Evolutionary conservation across 257 asterid genomes (phyloP).

Genomic region (Henckelia pumila): DNA sequence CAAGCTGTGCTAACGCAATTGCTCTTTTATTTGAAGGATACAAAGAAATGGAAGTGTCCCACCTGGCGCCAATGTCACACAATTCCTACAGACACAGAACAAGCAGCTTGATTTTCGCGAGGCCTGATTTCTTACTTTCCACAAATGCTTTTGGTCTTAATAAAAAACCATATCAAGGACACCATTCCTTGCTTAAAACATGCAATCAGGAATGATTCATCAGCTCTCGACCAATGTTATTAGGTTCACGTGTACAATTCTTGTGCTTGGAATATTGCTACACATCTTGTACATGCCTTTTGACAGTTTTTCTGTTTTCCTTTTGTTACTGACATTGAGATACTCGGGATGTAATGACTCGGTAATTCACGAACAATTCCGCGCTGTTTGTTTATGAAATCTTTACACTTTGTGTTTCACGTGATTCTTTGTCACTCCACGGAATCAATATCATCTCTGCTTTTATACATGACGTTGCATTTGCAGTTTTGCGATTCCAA

Average conservation of each 20-base stretch:
- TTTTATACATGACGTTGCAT: not conserved
- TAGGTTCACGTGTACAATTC: constrained; percentile 24
- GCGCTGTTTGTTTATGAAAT: not conserved
- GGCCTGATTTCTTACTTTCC: constrained; percentile 55
- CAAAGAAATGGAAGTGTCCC: constrained; percentile 28
- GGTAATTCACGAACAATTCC: constrained; percentile 2
- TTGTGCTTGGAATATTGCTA: constrained; percentile 32
- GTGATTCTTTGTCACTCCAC: not conserved
- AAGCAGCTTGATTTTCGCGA: constrained; percentile 32
- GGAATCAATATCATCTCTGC: not conserved
- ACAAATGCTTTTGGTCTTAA: constrained; percentile 43
- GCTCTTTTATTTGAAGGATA: constrained; percentile 33
- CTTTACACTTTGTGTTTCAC: not conserved
- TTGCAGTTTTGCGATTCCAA: not conserved
- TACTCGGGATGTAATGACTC: constrained; percentile 4
- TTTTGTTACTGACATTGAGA: constrained; percentile 4
- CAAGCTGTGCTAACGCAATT: constrained; percentile 20
- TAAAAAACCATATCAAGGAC: constrained; percentile 30
- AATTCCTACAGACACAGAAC: constrained; percentile 24
- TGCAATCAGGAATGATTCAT: constrained; percentile 30
- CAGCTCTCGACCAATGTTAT: constrained; percentile 4
- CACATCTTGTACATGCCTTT: constrained; percentile 16
- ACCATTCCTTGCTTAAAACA: constrained; percentile 26
- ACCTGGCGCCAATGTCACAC: constrained; percentile 17
- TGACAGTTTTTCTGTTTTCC: constrained; percentile 18